A percentile compares a stretch with the other conserved stretches of the same genome.
These are phyloP conservation scores for Alternaria brassicae DNA, from an alignment of 2,329 filamentous ascomycete genomes.

Conservation along the genomic window DNA sequence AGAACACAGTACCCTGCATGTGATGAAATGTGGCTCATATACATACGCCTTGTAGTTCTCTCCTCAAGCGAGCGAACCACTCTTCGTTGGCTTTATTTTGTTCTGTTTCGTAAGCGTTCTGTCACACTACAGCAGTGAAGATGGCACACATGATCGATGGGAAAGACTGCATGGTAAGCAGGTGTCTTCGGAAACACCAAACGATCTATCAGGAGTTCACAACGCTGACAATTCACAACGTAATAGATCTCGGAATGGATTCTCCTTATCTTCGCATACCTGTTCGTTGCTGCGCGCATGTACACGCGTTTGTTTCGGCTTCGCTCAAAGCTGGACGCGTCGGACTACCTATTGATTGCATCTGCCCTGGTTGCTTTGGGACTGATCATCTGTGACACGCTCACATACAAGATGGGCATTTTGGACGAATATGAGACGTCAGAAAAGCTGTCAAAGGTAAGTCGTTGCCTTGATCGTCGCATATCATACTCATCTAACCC, in stretches of 20 bases:
- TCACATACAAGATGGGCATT: constrained; percentile 19
- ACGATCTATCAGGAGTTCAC: not conserved
- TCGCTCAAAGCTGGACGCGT: constrained; percentile 24
- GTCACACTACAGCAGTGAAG: constrained; percentile 6
- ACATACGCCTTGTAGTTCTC: constrained; percentile 9
- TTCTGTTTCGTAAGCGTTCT: not conserved
- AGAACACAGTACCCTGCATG: constrained; percentile 3
- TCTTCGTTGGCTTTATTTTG: constrained; percentile 1
- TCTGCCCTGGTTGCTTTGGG: constrained; percentile 18
- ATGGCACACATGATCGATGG: constrained; percentile 27
- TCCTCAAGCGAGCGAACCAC: constrained; percentile 10
- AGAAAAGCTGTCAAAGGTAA: constrained; percentile 28
- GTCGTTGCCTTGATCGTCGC: not conserved
- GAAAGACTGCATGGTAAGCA: constrained; percentile 27
- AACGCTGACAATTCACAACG: not conserved
- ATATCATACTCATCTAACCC: not conserved
- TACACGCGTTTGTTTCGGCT: constrained; percentile 24
- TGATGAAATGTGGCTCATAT: constrained; percentile 3
- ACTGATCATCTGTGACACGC: constrained; percentile 28
- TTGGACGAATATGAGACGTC: constrained; percentile 28
- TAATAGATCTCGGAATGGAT: constrained; percentile 32
- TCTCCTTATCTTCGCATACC: constrained; percentile 24
- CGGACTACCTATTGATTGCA: constrained; percentile 25
- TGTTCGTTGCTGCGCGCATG: constrained; percentile 27
- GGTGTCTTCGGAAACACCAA: not conserved